A percentile compares a stretch with the other conserved stretches of the same genome.
Evolutionary conservation across 2,329 filamentous ascomycete genomes (phyloP).

Genomic region (Aspergillus spinulosporus): DNA sequence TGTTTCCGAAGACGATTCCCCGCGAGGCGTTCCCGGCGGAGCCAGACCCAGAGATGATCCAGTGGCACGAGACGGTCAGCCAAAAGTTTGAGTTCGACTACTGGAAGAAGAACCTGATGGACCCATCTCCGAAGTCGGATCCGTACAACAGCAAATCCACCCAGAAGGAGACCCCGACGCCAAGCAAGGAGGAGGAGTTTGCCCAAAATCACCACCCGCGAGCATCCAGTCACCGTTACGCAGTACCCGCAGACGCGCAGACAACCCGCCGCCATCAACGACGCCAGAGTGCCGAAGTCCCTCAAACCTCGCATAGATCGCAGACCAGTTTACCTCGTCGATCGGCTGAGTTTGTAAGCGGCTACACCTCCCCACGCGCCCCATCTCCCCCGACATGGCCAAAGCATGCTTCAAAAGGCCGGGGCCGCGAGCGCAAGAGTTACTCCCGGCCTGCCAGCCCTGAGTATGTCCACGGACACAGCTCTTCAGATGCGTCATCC

Average conservation of each 20-base stretch:
- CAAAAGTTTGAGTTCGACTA: slow-evolving; percentile 67
- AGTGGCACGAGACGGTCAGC: slow-evolving; percentile 80
- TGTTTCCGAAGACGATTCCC: slow-evolving; percentile 63
- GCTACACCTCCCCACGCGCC: slow-evolving; percentile 27
- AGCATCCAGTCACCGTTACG: slow-evolving; percentile 20
- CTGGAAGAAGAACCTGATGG: slow-evolving; percentile 41
- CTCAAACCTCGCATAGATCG: slow-evolving; percentile 20
- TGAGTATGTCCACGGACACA: slow-evolving; percentile 22
- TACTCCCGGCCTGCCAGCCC: slow-evolving; percentile 24
- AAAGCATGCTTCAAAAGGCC: slow-evolving; percentile 21
- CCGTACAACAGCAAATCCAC: slow-evolving; percentile 32
- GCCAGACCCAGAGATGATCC: slow-evolving; percentile 76
- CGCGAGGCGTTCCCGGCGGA: slow-evolving; percentile 69
- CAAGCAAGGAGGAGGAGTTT: slow-evolving; percentile 26
- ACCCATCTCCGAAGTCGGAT: slow-evolving; percentile 34
- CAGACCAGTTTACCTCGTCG: slow-evolving; percentile 23
- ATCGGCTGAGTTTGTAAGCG: slow-evolving; percentile 21
- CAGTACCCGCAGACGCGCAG: slow-evolving; percentile 23
- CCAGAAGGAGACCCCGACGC: slow-evolving; percentile 31
- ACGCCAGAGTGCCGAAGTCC: slow-evolving; percentile 27
- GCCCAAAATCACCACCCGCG: slow-evolving; percentile 20
- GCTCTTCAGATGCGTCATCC: slow-evolving; percentile 32
- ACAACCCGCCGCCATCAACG: slow-evolving; percentile 25
- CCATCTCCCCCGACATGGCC: slow-evolving; percentile 30
- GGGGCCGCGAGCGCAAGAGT: slow-evolving; percentile 26